These are phyloP conservation scores for Ilex asprella DNA, from an alignment of 257 asterid genomes.

Conservation along the genomic window DNA sequence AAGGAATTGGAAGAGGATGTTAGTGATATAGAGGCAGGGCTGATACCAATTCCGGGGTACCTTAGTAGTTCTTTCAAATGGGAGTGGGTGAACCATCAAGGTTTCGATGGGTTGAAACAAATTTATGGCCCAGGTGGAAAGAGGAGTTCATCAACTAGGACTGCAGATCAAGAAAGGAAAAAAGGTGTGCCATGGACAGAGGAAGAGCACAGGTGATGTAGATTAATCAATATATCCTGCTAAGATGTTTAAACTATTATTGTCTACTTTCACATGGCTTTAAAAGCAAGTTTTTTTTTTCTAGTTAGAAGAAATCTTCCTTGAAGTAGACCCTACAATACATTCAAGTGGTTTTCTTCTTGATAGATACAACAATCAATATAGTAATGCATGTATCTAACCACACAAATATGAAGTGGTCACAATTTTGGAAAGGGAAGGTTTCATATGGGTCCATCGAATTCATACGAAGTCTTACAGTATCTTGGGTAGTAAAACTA, in stretches of 20 bases:
- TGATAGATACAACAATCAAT: not conserved
- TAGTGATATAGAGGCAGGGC: constrained; percentile 68
- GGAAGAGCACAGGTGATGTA: constrained; percentile 75
- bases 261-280: not conserved
- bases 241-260: no score
- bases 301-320: not conserved
- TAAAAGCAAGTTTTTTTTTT: no score
- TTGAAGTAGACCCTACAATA: not conserved
- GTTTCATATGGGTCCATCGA: no score
- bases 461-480: no score
- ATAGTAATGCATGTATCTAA: not conserved
- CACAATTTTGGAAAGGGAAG: no score
- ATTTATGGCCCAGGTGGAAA: constrained; percentile 38
- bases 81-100: constrained; percentile 44
- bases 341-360: not conserved
- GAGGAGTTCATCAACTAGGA: constrained; percentile 31
- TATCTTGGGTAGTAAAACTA: no score
- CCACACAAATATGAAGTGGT: not conserved
- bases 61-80: constrained; percentile 38
- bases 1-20: constrained; percentile 64
- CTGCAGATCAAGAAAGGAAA: constrained; percentile 64
- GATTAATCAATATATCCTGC: no score
- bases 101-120: constrained; percentile 34
- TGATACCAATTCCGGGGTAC: constrained; percentile 62
- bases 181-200: constrained; percentile 96